Percentiles rank a stretch among this genome's conserved stretches.
Conservation (phyloP, 2,329 filamentous ascomycete species). For the Falciphora oryzae region DNA sequence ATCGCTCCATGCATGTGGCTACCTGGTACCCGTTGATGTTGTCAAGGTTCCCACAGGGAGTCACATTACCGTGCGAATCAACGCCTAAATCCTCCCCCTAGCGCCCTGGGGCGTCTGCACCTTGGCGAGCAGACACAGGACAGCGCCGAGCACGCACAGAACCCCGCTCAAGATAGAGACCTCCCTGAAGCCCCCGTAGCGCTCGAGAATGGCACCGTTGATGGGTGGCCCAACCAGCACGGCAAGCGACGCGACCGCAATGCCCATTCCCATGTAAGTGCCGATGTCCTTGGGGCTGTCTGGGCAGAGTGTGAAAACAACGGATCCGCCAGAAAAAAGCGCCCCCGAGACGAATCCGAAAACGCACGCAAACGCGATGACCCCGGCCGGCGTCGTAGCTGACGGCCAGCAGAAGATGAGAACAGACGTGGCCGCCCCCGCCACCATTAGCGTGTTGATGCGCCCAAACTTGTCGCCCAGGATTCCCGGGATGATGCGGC, state of each 20-base stretch:
- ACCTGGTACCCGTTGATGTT: too few species aligned
- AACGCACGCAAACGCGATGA: conserved; percentile 17
- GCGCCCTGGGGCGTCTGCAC: not conserved
- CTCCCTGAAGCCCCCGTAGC: conserved; percentile 30
- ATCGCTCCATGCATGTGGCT: too few species aligned
- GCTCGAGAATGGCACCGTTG: conserved; percentile 36
- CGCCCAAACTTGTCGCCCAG: conserved; percentile 55
- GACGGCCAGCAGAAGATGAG: conserved; percentile 24
- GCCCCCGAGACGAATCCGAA: conserved; percentile 22
- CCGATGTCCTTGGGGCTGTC: conserved; percentile 44
- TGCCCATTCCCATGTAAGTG: conserved; percentile 40
- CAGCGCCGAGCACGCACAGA: conserved; percentile 21
- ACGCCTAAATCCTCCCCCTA: not conserved
- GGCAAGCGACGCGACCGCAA: conserved; percentile 31
- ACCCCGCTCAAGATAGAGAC: conserved; percentile 33
- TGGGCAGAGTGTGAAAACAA: conserved; percentile 29
- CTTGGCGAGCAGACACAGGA: conserved; percentile 3
- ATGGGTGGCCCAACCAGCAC: conserved; percentile 39
- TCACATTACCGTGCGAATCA: too few species aligned
- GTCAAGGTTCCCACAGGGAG: too few species aligned
- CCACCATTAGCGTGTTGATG: conserved; percentile 47
- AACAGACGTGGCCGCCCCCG: conserved; percentile 15
- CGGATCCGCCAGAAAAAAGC: conserved; percentile 30
- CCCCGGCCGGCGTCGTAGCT: conserved; percentile 14
- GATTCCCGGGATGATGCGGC: conserved; percentile 52